phyloP scores from a whole-genome alignment of 2,329 filamentous ascomycete species.

The Colletotrichum sp. region DNA sequence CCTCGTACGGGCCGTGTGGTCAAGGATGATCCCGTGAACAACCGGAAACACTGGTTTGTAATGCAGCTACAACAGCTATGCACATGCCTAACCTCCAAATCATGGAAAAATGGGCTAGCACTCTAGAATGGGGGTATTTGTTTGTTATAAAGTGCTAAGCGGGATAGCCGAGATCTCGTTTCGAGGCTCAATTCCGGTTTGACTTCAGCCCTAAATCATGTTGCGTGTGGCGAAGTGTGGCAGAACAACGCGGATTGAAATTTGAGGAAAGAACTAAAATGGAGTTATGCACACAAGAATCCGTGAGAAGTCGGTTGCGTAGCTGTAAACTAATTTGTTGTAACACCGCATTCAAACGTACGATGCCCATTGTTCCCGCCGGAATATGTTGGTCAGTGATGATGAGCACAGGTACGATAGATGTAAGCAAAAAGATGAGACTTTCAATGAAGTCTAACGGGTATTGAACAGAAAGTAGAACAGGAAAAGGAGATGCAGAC shows the following conservation, averaged over 20 bases:
- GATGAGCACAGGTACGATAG: too few relatives aligned
- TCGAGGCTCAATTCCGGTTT: not conserved
- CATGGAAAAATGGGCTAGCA: not conserved
- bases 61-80: not conserved
- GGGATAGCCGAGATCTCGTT: not conserved
- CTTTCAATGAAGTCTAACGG: not conserved
- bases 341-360: not conserved
- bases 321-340: not conserved
- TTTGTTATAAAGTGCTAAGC: not conserved
- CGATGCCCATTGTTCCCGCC: too few relatives aligned
- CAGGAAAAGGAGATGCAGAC: not conserved
- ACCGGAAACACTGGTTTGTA: not conserved
- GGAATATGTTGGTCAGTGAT: too few relatives aligned
- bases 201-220: not conserved
- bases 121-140: not conserved
- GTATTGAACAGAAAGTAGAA: not conserved
- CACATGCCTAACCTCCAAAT: not conserved
- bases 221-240: not conserved
- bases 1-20: not conserved
- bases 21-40: not conserved
- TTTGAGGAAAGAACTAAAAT: not conserved
- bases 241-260: not conserved
- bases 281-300: not conserved
- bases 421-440: not conserved
- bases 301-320: not conserved